Conservation (phyloP, 73 alveolate species). For the Paramecium tetraurelia region DNA sequence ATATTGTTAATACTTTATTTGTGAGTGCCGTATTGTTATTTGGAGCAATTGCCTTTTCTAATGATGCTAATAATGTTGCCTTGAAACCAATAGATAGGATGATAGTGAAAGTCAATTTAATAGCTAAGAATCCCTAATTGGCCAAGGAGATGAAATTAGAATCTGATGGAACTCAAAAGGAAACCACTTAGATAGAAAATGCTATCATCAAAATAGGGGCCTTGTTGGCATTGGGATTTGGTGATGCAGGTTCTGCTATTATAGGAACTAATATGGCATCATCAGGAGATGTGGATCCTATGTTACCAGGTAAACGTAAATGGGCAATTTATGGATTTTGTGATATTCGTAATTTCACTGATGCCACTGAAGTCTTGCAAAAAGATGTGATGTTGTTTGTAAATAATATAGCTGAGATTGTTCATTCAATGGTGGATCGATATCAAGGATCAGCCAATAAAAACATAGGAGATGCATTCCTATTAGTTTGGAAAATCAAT, state of each 20-base stretch:
- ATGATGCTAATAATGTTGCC: slow-evolving; percentile 82
- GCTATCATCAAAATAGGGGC: slow-evolving; percentile 95
- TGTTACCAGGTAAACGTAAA: slow-evolving; percentile 71
- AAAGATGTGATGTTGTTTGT: slow-evolving; percentile 98
- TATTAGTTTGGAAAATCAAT: slow-evolving; percentile 96
- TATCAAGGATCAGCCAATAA: slow-evolving; percentile 98
- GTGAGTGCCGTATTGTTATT: slow-evolving; percentile 68
- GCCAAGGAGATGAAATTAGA: slow-evolving; percentile 62
- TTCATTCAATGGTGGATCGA: slow-evolving; percentile 91
- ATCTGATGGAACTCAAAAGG: slow-evolving; percentile 65
- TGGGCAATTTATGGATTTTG: slow-evolving; percentile 90
- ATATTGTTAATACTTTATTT: slow-evolving; percentile 61
- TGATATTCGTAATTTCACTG: slow-evolving; percentile 87
- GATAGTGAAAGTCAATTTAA: slow-evolving; percentile 74
- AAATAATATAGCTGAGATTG: slow-evolving; percentile 98
- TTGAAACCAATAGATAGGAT: slow-evolving; percentile 85
- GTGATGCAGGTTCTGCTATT: slow-evolving; percentile 81
- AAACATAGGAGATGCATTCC: slow-evolving; percentile 99
- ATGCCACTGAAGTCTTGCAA: slow-evolving; percentile 82
- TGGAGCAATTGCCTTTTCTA: slow-evolving; percentile 77
- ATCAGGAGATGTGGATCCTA: slow-evolving; percentile 85
- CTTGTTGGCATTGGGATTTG: slow-evolving; percentile 84
- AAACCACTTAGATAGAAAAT: slow-evolving; percentile 92
- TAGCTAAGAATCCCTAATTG: slow-evolving; percentile 76
- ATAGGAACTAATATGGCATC: slow-evolving; percentile 77